Conservation (phyloP, 2,329 filamentous ascomycete species). For the Thielaviopsis cerberus region DNA sequence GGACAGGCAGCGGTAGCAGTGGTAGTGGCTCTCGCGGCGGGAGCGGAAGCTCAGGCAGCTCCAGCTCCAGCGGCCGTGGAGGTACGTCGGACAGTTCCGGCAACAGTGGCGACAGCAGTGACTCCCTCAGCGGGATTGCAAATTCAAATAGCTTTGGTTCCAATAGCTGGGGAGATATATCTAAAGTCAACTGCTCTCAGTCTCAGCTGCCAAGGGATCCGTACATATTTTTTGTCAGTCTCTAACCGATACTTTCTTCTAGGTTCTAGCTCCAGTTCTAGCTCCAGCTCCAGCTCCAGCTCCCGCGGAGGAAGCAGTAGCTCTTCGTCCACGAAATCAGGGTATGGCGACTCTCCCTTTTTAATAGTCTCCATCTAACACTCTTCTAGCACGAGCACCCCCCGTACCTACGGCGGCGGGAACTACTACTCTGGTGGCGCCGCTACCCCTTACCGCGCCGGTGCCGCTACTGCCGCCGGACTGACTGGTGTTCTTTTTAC, state of each 20-base stretch:
- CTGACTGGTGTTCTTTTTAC: slow-evolving; percentile 34
- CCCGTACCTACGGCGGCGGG: slow-evolving; percentile 41
- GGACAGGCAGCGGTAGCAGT: slow-evolving; percentile 13
- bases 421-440: slow-evolving; percentile 50
- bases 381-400: slow-evolving; percentile 33
- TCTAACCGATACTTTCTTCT: neutral
- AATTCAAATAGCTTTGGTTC: neutral
- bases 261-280: neutral
- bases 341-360: slow-evolving; percentile 2
- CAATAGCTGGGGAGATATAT: neutral
- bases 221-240: neutral
- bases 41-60: slow-evolving; percentile 4
- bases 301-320: slow-evolving; percentile 3
- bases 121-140: too few relatives aligned
- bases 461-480: slow-evolving; percentile 29
- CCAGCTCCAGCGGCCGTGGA: neutral
- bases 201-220: neutral
- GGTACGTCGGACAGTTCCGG: slow-evolving; percentile 10
- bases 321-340: slow-evolving; percentile 1
- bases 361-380: slow-evolving; percentile 6
- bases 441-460: slow-evolving; percentile 38
- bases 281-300: neutral
- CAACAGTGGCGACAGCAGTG: slow-evolving; percentile 12
- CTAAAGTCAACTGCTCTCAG: neutral
- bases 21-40: slow-evolving; percentile 6